phyloP scores from a whole-genome alignment of 1,284 basidiomycete genomes.

The Trichosporon sp. region DNA sequence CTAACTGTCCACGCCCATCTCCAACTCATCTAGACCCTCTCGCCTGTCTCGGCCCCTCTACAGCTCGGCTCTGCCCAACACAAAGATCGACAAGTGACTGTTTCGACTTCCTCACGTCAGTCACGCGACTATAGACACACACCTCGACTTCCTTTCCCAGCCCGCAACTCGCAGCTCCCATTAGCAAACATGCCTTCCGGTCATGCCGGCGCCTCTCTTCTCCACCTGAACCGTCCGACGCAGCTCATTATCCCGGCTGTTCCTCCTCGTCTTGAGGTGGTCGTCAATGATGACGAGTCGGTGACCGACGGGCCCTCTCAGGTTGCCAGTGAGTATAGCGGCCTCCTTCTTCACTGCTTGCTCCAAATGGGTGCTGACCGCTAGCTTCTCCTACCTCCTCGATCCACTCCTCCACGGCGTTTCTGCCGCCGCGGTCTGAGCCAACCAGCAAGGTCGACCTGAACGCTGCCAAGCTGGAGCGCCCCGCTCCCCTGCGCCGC shows the following conservation, averaged over 20 bases:
- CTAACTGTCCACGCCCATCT: neutral
- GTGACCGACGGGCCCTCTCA: neutral
- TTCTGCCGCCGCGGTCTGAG: conserved; percentile 14
- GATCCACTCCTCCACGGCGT: conserved; percentile 13
- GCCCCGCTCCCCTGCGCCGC: neutral
- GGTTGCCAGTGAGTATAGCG: conserved; percentile 10
- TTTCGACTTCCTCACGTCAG: neutral
- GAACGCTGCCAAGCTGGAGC: neutral
- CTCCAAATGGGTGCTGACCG: neutral
- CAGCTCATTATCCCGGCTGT: conserved; percentile 13
- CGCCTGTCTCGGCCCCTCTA: neutral
- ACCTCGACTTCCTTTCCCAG: neutral
- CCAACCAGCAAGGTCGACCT: conserved; percentile 17
- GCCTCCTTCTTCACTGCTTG: neutral
- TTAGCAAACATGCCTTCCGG: neutral
- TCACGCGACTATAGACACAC: neutral
- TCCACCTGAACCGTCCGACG: conserved; percentile 36
- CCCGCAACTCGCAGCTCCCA: neutral
- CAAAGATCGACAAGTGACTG: neutral
- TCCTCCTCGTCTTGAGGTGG: conserved; percentile 8
- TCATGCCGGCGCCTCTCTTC: conserved; percentile 34
- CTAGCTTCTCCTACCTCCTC: conserved; percentile 17
- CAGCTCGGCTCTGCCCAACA: neutral
- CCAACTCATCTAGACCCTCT: neutral
- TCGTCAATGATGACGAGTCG: conserved; percentile 7